Percentiles rank a stretch among this genome's conserved stretches.
These are phyloP conservation scores for Calocybe gangraenosa DNA, from an alignment of 768 basidiomycete species.

Conservation along the genomic window DNA sequence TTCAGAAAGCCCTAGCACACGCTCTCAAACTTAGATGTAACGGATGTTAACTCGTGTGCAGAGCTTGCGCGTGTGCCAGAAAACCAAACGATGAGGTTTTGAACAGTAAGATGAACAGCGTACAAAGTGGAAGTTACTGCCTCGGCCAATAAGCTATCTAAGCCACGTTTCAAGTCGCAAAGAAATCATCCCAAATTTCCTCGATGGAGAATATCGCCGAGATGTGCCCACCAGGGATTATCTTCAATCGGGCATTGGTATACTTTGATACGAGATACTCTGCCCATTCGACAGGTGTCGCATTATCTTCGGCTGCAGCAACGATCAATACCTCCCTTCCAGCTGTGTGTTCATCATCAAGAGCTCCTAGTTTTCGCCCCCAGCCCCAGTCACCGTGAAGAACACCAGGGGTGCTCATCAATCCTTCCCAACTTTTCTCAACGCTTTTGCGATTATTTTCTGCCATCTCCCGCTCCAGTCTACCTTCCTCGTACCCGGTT, in stretches of 20 bases:
- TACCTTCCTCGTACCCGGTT: slow-evolving; percentile 33
- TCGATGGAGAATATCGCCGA: slow-evolving; percentile 31
- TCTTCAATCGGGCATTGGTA: slow-evolving; percentile 32
- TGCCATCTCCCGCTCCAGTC: slow-evolving; percentile 32
- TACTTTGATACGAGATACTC: slow-evolving; percentile 35
- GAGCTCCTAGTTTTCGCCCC: slow-evolving; percentile 25
- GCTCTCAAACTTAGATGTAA: too few relatives aligned
- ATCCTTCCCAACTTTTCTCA: slow-evolving; percentile 40
- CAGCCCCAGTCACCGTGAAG: slow-evolving; percentile 41
- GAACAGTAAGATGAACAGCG: too few relatives aligned
- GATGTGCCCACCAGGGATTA: slow-evolving; percentile 38
- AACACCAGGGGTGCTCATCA: slow-evolving; percentile 28
- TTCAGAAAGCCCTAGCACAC: too few relatives aligned
- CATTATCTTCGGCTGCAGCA: slow-evolving; percentile 28
- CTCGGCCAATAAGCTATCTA: too few relatives aligned
- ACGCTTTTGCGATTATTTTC: slow-evolving; percentile 35
- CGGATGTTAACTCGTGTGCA: too few relatives aligned
- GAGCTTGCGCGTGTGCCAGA: too few relatives aligned
- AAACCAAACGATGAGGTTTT: too few relatives aligned
- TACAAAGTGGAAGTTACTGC: too few relatives aligned
- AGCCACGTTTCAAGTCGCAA: slow-evolving; percentile 5
- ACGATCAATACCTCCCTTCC: slow-evolving; percentile 34
- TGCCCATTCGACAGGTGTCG: slow-evolving; percentile 28
- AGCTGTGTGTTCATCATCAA: slow-evolving; percentile 39
- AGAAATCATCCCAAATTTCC: slow-evolving; percentile 29